Conservation (phyloP, 306 rosid species). For the Quillaja saponaria region DNA sequence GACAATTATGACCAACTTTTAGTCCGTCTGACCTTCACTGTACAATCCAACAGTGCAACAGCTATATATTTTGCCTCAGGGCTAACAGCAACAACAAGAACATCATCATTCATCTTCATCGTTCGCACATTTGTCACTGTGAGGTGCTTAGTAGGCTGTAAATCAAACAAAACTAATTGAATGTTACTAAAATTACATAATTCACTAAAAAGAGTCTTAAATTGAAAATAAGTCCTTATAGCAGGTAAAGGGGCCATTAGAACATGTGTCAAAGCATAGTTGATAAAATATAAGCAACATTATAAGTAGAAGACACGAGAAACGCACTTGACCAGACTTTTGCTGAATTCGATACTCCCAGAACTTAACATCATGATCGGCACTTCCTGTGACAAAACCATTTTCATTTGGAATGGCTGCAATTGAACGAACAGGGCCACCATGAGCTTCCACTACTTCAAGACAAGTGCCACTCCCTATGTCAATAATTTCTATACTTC, state of each 20-base stretch:
- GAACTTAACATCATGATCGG: conserved; percentile 88
- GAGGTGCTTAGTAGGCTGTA: conserved; percentile 67
- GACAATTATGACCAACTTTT: no score
- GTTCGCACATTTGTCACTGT: conserved; percentile 62
- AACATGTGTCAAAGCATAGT: no score
- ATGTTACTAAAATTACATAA: conserved; percentile 22
- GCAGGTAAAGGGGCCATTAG: no score
- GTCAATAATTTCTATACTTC: conserved; percentile 78
- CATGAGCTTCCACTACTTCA: conserved; percentile 85
- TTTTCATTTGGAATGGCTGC: conserved; percentile 65
- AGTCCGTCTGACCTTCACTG: conserved; percentile 81
- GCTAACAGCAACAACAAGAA: conserved; percentile 73
- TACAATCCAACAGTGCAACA: conserved; percentile 74
- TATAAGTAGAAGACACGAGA: conserved; percentile 24
- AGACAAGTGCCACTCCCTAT: conserved; percentile 78
- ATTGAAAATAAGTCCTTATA: no score
- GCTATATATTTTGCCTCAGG: conserved; percentile 91
- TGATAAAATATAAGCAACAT: background rate
- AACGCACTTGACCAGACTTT: conserved; percentile 73
- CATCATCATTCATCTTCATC: conserved; percentile 88
- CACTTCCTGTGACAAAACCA: conserved; percentile 91
- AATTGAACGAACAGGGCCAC: conserved; percentile 71
- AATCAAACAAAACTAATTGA: conserved; percentile 29
- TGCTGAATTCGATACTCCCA: conserved; percentile 81
- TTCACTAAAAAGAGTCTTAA: no score